These are phyloP conservation scores for Tolypocladium inflatum DNA, from an alignment of 2,329 filamentous ascomycete genomes.

Conservation along the genomic window DNA sequence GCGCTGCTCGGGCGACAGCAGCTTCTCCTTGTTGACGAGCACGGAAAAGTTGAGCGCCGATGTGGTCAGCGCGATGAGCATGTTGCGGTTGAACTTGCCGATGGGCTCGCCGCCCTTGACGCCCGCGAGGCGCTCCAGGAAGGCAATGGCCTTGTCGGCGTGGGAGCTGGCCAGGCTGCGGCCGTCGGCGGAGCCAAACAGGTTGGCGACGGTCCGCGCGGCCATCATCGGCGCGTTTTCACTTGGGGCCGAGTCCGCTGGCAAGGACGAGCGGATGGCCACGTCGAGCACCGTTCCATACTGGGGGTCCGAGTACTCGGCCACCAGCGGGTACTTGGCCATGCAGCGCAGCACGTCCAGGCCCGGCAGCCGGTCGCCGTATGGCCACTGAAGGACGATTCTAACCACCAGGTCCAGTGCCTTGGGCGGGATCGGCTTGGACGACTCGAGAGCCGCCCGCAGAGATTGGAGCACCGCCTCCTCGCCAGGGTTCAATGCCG, in stretches of 20 bases:
- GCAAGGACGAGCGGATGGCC: conserved; percentile 28
- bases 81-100: conserved; percentile 60
- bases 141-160: conserved; percentile 47
- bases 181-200: conserved; percentile 69
- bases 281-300: conserved; percentile 51
- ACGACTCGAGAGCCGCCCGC: conserved; percentile 53
- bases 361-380: conserved; percentile 68
- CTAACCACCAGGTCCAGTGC: conserved; percentile 59
- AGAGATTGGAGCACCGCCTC: conserved; percentile 52
- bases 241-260: conserved; percentile 47
- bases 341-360: conserved; percentile 83
- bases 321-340: conserved; percentile 58
- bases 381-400: conserved; percentile 71
- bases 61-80: conserved; percentile 74
- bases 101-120: conserved; percentile 36
- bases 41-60: conserved; percentile 80
- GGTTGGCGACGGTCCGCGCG: conserved; percentile 69
- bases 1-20: conserved; percentile 21
- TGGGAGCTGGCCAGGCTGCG: conserved; percentile 53
- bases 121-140: conserved; percentile 54
- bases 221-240: conserved; percentile 85
- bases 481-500: conserved; percentile 65
- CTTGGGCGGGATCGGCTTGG: conserved; percentile 35
- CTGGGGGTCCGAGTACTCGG: conserved; percentile 44
- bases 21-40: conserved; percentile 43